These are phyloP conservation scores for Teratosphaeria viscida DNA, from an alignment of 2,329 filamentous ascomycete species.

Conservation along the genomic window DNA sequence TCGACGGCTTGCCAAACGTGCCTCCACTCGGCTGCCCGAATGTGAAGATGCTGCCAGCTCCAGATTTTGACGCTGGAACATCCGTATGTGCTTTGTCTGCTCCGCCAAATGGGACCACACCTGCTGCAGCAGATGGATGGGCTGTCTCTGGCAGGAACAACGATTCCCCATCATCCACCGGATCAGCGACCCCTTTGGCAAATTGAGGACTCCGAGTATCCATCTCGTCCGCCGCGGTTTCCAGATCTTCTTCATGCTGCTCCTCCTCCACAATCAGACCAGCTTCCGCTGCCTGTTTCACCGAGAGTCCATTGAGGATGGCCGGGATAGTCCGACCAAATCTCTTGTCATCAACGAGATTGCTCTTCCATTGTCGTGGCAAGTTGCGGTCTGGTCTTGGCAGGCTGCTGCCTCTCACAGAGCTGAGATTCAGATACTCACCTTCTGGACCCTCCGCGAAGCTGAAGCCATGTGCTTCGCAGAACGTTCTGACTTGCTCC, in stretches of 20 bases:
- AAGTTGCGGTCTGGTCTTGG: constrained; percentile 19
- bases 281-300: constrained; percentile 39
- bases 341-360: constrained; percentile 48
- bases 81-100: neutral
- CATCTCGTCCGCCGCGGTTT: constrained; percentile 11
- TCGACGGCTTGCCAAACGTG: constrained; percentile 8
- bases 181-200: constrained; percentile 12
- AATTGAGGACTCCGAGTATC: neutral
- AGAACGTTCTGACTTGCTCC: constrained; percentile 44
- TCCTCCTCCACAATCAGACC: constrained; percentile 37
- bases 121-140: neutral
- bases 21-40: constrained; percentile 7
- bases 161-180: constrained; percentile 24
- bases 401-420: constrained; percentile 29
- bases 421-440: constrained; percentile 43
- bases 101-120: neutral
- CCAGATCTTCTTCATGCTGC: constrained; percentile 24
- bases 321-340: constrained; percentile 45
- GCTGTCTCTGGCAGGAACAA: constrained; percentile 31
- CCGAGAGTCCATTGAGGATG: constrained; percentile 46
- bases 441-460: constrained; percentile 35
- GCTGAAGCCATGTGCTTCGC: constrained; percentile 42
- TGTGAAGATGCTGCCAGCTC: neutral
- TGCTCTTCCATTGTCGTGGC: constrained; percentile 33
- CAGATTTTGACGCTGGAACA: neutral